Evolutionary conservation across 345 rosid species (phyloP).

Genomic region (Salix arbutifolia): DNA sequence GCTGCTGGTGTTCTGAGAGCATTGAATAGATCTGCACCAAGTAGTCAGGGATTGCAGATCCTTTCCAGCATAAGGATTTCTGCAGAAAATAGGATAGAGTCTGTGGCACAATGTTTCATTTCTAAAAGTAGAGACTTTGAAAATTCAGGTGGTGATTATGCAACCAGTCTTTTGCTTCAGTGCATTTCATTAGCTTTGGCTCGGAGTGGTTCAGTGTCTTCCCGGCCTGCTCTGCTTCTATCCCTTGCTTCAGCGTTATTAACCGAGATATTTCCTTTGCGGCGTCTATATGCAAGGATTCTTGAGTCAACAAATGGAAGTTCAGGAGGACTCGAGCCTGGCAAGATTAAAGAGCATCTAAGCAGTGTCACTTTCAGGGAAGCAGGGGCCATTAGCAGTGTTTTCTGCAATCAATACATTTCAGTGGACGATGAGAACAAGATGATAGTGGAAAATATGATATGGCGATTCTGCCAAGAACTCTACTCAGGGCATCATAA

Average conservation of each 20-base stretch:
- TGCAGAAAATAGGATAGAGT: constrained; percentile 54
- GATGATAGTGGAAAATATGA: constrained; percentile 50
- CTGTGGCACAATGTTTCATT: constrained; percentile 42
- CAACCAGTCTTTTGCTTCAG: constrained; percentile 44
- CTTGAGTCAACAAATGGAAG: constrained; percentile 24
- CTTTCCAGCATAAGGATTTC: constrained; percentile 43
- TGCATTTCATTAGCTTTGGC: constrained; percentile 71
- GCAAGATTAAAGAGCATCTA: constrained; percentile 51
- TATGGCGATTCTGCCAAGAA: constrained; percentile 77
- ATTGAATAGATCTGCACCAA: constrained; percentile 35
- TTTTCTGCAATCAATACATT: constrained; percentile 73
- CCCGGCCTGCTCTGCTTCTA: constrained; percentile 43
- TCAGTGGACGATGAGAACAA: constrained; percentile 59
- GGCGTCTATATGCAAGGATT: constrained; percentile 42
- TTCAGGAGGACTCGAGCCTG: constrained; percentile 24
- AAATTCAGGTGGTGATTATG: constrained; percentile 19
- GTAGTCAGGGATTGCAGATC: constrained; percentile 35
- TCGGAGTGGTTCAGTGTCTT: constrained; percentile 62
- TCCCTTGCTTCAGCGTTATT: constrained; percentile 69
- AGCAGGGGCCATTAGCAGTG: constrained; percentile 69
- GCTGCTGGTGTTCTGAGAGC: constrained; percentile 80
- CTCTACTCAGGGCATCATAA: constrained; percentile 66
- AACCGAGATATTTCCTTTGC: constrained; percentile 65
- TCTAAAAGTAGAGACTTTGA: constrained; percentile 31
- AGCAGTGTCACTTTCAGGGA: constrained; percentile 62